Base-by-base conservation (phyloP, 768 basidiomycete species). In the Termitomyces sp. region DNA sequence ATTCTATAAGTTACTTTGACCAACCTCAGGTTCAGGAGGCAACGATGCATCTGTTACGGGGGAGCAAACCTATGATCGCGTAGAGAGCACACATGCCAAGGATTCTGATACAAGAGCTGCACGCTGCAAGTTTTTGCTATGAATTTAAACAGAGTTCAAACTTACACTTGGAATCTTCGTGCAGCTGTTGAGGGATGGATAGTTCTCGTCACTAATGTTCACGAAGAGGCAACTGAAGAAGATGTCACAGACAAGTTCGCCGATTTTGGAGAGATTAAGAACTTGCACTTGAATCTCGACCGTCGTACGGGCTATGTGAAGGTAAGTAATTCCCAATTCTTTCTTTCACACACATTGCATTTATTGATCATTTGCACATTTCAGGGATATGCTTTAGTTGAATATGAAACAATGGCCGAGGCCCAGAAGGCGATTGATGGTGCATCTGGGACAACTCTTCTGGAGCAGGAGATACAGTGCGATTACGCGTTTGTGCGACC, bases 181-280 rank as follows among this genome's bases (percentile, higher is more conserved):
- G 44, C 69, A 99, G 96, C 96, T 52, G 94, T 99, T 12, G 96
- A 99, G 72, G 96, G 96, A 48, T 99, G 96, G 95, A 98, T 99
- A 56, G 92, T 99, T 45, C 81, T 98, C 54, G 93, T 96, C 51
- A 97, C 94, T 36, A 91, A 91, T 63, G 92, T 99, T 7, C 96
- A 99, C 68, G 97, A 98, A 73, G 97, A 99, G 71, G 91, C 97
- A 6, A 95, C 94, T 0, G 97, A 99, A 69, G 97, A 99, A 69
- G 97, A 99, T 65, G 81, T 99, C 14, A 88, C 85, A 44, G 97
- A 99, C 78, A 93, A 95, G 69, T 99, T 99, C 71, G 88, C 87
- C 37, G 97, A 98, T 64, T 98, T 84, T 67, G 97, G 97, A 54
- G 94, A 97, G 71, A 95, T 99, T 62, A 96, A 97, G 81, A 98